These are phyloP conservation scores for Cinnamomum chago DNA, from an alignment of 164 flowering plant genomes.

Conservation along the genomic window DNA sequence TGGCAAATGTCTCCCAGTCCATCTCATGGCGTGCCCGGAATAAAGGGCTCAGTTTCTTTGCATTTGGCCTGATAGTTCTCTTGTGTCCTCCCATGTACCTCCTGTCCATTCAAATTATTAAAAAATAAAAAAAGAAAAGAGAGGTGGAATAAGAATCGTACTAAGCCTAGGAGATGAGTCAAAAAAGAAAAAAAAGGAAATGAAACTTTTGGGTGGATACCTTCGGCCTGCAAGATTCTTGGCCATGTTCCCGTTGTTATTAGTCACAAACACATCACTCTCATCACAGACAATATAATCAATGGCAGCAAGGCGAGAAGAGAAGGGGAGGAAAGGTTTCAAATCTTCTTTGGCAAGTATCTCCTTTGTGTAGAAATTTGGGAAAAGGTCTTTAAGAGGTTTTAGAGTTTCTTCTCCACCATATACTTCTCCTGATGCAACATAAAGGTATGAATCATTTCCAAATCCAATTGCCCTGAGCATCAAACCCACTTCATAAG, in stretches of 20 bases:
- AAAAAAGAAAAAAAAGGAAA: not conserved
- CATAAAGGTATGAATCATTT: conserved; percentile 75
- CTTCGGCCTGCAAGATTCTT: conserved; percentile 95
- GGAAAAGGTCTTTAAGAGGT: conserved; percentile 86
- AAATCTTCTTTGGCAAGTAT: conserved; percentile 70
- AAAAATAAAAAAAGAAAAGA: not conserved
- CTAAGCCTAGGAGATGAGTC: not conserved
- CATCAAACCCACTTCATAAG: conserved; percentile 94
- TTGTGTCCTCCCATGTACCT: conserved; percentile 98
- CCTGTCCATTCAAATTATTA: conserved; percentile 41
- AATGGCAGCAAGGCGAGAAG: conserved; percentile 94
- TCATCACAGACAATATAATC: conserved; percentile 92
- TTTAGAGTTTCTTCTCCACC: conserved; percentile 87
- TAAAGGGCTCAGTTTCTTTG: conserved; percentile 75
- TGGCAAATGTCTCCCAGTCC: conserved; percentile 72
- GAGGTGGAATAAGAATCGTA: not conserved
- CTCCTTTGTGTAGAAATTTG: conserved; percentile 89
- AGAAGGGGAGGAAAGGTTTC: conserved; percentile 61
- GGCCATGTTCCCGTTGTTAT: conserved; percentile 99
- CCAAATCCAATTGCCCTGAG: conserved; percentile 85
- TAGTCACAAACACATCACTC: conserved; percentile 93
- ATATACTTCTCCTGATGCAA: conserved; percentile 98
- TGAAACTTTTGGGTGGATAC: conserved; percentile 33
- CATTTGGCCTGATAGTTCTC: conserved; percentile 92
- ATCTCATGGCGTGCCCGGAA: conserved; percentile 57